Base-by-base conservation (phyloP, 305 asterid species). In the Solanum hybrid region DNA sequence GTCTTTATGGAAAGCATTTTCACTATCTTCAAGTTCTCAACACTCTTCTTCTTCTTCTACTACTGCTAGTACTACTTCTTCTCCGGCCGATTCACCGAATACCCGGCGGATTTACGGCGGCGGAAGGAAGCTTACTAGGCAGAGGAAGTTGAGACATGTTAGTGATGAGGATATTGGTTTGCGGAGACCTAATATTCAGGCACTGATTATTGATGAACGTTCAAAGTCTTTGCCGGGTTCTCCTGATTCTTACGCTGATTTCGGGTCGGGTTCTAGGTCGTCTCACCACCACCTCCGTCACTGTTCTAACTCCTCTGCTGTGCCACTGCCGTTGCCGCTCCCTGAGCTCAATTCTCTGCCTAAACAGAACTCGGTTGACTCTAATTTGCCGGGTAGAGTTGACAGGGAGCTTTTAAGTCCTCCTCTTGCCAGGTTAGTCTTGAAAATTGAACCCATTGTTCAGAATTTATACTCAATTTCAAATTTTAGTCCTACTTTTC, bases 271-370 rank as follows among this genome's bases (percentile, higher is more conserved):
- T 51, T 87, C 86, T 65, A 88, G 90, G 90, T 90, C 93, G 22
- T 93, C 90, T 10, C 86, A n/a, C 75, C 89, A 24, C 61, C 87
- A 13, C 38, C 89, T 70, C 39, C 70, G 83, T 73, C 98, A 92
- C 90, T 95, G 97, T 96, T 94, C 96, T 51, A 93, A 91, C 89
- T 45, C 75, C 22, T 93, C 95, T 17, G 96, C 96, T 72, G 95
- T 94, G 91, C 98, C 98, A 14, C 96, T 90, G 89, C 99, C 98
- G 37, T 94, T 96, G 89, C 99, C 99, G 45, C 96, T 94, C 38
- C 98, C 98, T 36, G 96, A 93, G 87, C 33, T 86, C 34, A 89
- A 51, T 91, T 57, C 86, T 38, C 89, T 73, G 84, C 89, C 70
- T 10, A 91, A 87, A 80, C 91, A 85, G 70, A 68, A 41, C 26